Percentiles rank a stretch among this genome's conserved stretches.
Conservation (phyloP, 176 grass and related monocot genomes). For the Aegilops tauschii region DNA sequence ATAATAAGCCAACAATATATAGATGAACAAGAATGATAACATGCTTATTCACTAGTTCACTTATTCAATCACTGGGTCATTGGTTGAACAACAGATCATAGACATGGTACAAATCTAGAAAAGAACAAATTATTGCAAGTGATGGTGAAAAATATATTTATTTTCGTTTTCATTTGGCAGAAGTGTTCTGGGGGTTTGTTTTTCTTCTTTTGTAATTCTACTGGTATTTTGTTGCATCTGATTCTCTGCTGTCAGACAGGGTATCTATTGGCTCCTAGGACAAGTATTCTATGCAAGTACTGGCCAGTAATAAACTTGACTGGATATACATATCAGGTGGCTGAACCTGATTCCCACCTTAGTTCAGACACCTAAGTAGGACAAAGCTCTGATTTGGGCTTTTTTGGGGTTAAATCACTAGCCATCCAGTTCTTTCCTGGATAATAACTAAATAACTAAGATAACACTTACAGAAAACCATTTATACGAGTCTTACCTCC, state of each 20-base stretch:
- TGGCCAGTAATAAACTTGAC: not conserved
- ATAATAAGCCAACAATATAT: not conserved
- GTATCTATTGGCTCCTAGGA: not conserved
- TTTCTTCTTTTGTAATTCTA: not conserved
- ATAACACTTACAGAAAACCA: not conserved
- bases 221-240: not conserved
- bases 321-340: not conserved
- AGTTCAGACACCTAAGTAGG: not conserved
- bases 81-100: slow-evolving; percentile 1
- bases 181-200: not conserved
- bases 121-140: slow-evolving; percentile 6
- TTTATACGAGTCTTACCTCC: slow-evolving; percentile 55
- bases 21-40: not conserved
- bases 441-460: not conserved
- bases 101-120: not conserved
- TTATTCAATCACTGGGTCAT: slow-evolving; percentile 1
- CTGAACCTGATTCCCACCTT: not conserved
- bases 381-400: not conserved
- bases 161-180: not conserved
- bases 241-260: not conserved
- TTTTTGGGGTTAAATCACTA: slow-evolving; percentile 16
- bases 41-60: not conserved
- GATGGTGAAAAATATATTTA: not conserved
- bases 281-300: not conserved
- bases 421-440: not conserved